Conservation (phyloP, 257 asterid genomes). For the Rubia yunnanensis region DNA sequence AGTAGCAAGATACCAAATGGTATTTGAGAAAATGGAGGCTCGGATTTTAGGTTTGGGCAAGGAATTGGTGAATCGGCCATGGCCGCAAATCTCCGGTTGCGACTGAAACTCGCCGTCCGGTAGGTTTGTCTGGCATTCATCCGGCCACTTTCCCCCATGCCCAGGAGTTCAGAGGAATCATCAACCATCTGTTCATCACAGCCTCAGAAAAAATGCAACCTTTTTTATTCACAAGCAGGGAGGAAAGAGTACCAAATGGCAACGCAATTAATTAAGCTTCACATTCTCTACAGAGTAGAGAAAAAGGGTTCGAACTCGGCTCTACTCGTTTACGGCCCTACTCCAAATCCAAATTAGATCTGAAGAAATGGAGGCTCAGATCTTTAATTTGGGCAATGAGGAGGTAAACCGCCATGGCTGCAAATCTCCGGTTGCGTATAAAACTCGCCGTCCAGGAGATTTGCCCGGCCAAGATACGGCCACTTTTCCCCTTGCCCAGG, state of each 20-base stretch:
- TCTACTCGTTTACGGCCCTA: no score
- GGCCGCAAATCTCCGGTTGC: not conserved
- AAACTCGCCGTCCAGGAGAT: not conserved
- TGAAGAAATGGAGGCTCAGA: not conserved
- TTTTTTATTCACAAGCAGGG: not conserved
- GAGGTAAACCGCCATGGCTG: not conserved
- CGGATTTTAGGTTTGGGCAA: not conserved
- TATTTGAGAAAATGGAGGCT: not conserved
- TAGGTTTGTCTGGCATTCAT: not conserved
- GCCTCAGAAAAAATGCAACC: not conserved
- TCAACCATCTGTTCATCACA: not conserved
- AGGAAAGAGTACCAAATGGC: not conserved
- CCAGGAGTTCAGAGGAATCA: not conserved
- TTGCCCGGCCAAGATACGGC: not conserved
- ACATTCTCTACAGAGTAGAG: no score
- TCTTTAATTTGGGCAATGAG: not conserved
- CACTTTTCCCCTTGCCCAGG: not conserved
- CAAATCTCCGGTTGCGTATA: not conserved
- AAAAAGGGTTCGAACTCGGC: no score
- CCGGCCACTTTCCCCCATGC: not conserved
- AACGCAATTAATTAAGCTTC: no score
- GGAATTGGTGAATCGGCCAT: not conserved
- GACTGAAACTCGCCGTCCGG: not conserved
- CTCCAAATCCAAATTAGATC: no score
- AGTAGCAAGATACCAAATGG: no score